phyloP scores from a whole-genome alignment of 2,329 filamentous ascomycete species.

The Fusarium continuum region DNA sequence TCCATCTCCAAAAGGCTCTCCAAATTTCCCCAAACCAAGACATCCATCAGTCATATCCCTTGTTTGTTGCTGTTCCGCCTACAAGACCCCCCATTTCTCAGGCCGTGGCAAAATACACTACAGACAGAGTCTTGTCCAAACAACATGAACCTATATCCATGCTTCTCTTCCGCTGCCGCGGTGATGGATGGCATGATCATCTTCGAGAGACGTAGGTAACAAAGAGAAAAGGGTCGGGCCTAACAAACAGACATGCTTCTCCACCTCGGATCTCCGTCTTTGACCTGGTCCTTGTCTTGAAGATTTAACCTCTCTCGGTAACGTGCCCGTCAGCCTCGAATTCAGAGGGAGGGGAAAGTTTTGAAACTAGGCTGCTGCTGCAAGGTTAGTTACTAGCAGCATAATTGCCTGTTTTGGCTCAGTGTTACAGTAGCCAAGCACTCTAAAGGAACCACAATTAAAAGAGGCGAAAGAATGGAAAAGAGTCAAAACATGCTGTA shows the following conservation, averaged over 20 bases:
- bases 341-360: constrained; percentile 6
- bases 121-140: neutral
- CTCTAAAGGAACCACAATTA: constrained; percentile 18
- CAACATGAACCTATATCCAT: constrained; percentile 3
- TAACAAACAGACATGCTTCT: constrained; percentile 11
- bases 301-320: constrained; percentile 10
- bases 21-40: constrained; percentile 11
- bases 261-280: constrained; percentile 23
- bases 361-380: constrained; percentile 21
- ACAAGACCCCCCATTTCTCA: neutral
- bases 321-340: constrained; percentile 38
- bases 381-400: constrained; percentile 8
- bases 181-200: neutral
- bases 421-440: constrained; percentile 14
- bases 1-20: constrained; percentile 13
- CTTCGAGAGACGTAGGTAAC: neutral
- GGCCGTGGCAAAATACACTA: neutral
- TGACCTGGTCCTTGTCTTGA: constrained; percentile 14
- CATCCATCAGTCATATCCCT: neutral
- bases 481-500: neutral
- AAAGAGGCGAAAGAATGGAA: constrained; percentile 4
- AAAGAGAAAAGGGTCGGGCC: neutral
- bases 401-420: constrained; percentile 25
- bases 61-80: no score
- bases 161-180: neutral